These are phyloP conservation scores for Butyriboletus loyo DNA, from an alignment of 768 basidiomycete genomes.

Conservation along the genomic window DNA sequence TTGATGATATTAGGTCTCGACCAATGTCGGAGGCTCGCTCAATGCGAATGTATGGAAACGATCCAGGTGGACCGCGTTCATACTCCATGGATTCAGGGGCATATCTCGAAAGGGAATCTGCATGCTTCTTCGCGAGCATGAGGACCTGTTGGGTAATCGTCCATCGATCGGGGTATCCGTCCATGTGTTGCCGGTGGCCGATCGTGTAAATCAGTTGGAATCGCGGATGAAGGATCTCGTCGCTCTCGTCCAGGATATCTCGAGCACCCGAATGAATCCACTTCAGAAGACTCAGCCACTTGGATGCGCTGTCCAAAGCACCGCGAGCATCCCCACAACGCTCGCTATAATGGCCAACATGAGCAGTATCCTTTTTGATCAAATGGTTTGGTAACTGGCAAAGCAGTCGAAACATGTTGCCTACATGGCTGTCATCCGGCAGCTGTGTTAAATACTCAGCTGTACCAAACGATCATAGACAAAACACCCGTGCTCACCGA, in stretches of 20 bases:
- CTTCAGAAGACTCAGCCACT: conserved; percentile 13
- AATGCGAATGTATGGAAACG: conserved; percentile 10
- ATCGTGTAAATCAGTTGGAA: conserved; percentile 19
- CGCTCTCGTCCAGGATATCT: conserved; percentile 23
- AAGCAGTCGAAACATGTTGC: background rate
- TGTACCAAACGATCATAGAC: too few species aligned
- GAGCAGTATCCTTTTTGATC: too few species aligned
- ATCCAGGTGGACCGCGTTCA: background rate
- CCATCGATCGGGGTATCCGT: conserved; percentile 31
- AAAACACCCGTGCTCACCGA: background rate
- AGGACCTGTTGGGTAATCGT: conserved; percentile 27
- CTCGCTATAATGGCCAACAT: too few species aligned
- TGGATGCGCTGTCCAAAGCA: background rate
- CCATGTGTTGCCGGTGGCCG: conserved; percentile 18
- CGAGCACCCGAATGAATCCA: conserved; percentile 14
- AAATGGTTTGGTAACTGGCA: too few species aligned
- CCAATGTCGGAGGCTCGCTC: background rate
- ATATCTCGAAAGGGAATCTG: background rate
- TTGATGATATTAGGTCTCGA: background rate
- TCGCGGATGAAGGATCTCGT: conserved; percentile 24
- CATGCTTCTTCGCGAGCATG: conserved; percentile 6
- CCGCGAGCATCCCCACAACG: background rate
- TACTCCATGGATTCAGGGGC: conserved; percentile 1
- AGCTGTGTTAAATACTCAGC: background rate
- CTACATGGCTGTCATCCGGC: background rate